Conservation (phyloP, 1,284 basidiomycete genomes). For the Amylostereum areolatum region DNA sequence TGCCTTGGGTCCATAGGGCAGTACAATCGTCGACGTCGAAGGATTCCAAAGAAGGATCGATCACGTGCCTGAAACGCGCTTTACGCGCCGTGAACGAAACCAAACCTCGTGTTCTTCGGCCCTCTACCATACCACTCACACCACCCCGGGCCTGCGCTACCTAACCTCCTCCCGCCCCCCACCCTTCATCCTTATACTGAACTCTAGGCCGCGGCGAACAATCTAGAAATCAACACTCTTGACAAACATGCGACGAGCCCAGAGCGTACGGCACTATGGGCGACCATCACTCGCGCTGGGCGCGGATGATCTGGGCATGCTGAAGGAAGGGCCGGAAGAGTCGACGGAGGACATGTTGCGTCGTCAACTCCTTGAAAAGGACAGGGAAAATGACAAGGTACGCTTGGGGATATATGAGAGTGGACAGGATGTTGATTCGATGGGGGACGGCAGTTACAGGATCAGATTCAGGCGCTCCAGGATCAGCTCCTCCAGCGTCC, state of each 20-base stretch:
- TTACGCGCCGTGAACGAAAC: no score
- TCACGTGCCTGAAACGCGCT: no score
- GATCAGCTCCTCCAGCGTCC: conserved; percentile 59
- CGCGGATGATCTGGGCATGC: conserved; percentile 51
- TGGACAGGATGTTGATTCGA: neutral
- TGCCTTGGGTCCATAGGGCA: no score
- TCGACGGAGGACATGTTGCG: conserved; percentile 55
- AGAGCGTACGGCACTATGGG: conserved; percentile 44
- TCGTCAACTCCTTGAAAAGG: conserved; percentile 61
- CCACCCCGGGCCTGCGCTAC: no score
- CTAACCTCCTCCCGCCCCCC: no score
- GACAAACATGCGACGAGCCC: conserved; percentile 34
- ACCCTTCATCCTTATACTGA: no score
- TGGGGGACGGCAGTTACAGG: conserved; percentile 40
- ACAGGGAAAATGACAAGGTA: conserved; percentile 67
- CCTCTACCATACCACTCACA: no score
- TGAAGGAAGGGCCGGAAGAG: conserved; percentile 53
- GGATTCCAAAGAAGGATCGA: no score
- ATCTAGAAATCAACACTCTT: no score
- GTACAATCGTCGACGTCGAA: no score
- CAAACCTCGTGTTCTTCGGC: no score
- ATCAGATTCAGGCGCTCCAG: conserved; percentile 55
- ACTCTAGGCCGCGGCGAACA: no score
- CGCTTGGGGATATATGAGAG: conserved; percentile 2
- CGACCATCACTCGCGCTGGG: conserved; percentile 37